Evolutionary conservation across 2,329 filamentous ascomycete genomes (phyloP), one percentile per base, ranked within the genome.

Genomic region (Ciborinia camelliae): DNA sequence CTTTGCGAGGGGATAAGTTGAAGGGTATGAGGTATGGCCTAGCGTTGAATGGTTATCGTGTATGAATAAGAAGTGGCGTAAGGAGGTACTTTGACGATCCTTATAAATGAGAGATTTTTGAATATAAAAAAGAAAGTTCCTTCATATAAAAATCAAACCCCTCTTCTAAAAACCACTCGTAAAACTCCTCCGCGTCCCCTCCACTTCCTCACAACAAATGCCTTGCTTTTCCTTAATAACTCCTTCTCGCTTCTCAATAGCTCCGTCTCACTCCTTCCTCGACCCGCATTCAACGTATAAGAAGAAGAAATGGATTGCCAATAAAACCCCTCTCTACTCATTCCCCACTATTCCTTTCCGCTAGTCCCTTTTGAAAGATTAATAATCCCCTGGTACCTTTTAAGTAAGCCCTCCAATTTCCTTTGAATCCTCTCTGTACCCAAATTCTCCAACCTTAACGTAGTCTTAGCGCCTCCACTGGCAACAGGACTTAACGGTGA

Each of bases 281-380:
- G 32, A 4, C 55, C 55, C 18, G n/a, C 14, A 26, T 32, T 32
- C 30, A 35, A 47, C 8, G 55, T 59, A 47, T 59, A 59, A 47
- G 41, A 59, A 47, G 55, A 59, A 47, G 55, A 59, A 14, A 59
- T 15, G 1, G 55, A 47, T 35, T 59, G 41, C 55, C 55, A 59
- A 47, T 47, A 59, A 47, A 59, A 48, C n/a, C 55, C 55, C n/a
- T 59, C 55, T 59, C 55, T 35, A 47, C 28, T 35, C 55, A 47
- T 59, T 20, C 30, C 54, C 15, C 8, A 6, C n/a, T 26, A 26
- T 32, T 20, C n/a, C 12, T 35, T 59, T 10, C 7, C 41, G 4
- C 39, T n/a, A 9, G 14, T n/a, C 2, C 39, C 39, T 23, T 57
- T 57, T 3, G 41, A 32, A 32, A 45, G 23, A n/a, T 32, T 35